These are phyloP conservation scores for Hypoxylon sp. DNA, from an alignment of 2,329 filamentous ascomycete species.

Conservation along the genomic window DNA sequence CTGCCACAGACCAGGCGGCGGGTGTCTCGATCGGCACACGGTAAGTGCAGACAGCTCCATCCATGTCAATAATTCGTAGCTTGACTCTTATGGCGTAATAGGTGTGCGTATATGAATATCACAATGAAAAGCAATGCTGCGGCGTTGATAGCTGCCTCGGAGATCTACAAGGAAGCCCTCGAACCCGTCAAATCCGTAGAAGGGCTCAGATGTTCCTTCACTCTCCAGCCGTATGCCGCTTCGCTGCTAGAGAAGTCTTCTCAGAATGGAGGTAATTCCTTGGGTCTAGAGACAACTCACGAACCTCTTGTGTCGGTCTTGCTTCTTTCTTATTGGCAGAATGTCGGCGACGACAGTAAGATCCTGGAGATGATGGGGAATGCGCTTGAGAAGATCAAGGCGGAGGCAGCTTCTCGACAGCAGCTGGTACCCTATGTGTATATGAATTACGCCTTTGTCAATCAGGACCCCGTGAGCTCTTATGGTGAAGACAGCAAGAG, in stretches of 20 bases:
- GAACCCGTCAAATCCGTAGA: constrained; percentile 36
- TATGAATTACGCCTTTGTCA: constrained; percentile 43
- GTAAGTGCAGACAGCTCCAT: neutral
- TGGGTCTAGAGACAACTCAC: constrained; percentile 33
- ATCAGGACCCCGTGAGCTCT: constrained; percentile 42
- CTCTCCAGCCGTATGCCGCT: constrained; percentile 40
- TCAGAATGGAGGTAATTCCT: constrained; percentile 35
- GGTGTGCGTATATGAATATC: constrained; percentile 32
- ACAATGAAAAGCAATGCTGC: constrained; percentile 32
- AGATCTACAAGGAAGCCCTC: constrained; percentile 25
- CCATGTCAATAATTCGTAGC: neutral
- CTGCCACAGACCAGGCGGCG: neutral
- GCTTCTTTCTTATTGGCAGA: constrained; percentile 37
- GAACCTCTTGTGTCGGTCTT: constrained; percentile 40
- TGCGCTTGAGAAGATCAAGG: constrained; percentile 30
- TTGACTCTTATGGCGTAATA: neutral
- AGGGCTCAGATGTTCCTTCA: constrained; percentile 37
- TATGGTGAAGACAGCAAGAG: constrained; percentile 40
- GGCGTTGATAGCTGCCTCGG: constrained; percentile 23
- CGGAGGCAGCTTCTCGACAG: constrained; percentile 29
- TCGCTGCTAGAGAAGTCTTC: constrained; percentile 36
- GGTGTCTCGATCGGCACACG: constrained; percentile 1
- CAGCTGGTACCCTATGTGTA: constrained; percentile 39
- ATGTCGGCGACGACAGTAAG: constrained; percentile 38
- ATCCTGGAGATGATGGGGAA: constrained; percentile 23